Base-by-base conservation (phyloP, 2,329 filamentous ascomycete genomes). In the Ophiostoma piceae region DNA sequence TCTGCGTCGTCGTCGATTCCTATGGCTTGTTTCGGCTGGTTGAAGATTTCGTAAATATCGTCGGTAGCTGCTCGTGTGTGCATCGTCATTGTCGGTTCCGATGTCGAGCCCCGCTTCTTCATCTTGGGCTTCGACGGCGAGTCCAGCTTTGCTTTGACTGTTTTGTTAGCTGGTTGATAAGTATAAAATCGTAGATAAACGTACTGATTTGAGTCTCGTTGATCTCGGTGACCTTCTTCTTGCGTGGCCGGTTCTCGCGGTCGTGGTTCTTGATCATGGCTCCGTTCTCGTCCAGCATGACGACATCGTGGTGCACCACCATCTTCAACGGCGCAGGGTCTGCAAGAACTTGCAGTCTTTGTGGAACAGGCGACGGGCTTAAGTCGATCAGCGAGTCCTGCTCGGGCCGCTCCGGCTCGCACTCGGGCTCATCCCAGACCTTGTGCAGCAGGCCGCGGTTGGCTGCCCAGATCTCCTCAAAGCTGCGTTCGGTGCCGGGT, bases 11-110 rank as follows among this genome's bases (percentile, higher is more conserved):
- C 91, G 64, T 90, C 87, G 70, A 71, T 73, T 16, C 73, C 73
- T 1, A 71, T 72, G 3, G 70, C 19, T 70, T 81, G 80, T 26
- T 94, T 79, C 1, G 95, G 94, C 71, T 95, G 91, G 76, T 95
- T 98, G 80, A 98, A 99, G 66, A 99, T 92, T 71, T 93, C 93
- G 76, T 98, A 98, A 68, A 99, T 97, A 75, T 99, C 95, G 75
- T 98, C 94, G 72, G 94, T 97, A 4, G 95, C 95, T 73, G 95
- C 94, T 75, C 88, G 92, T 14, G 95, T 99, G 77, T 98, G 93
- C 74, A 99, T 87, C 0, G 95, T 99, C 94, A 99, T 97, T 1
- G 95, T 99, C n/a, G 94, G 92, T 79, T 98, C 94, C 68, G 85
- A 82, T 74, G 74, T 75, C 2, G 67, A 68, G 69, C 88, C 89